Conservation (phyloP, 2,329 filamentous ascomycete genomes). For the Pseudogymnoascus sp. region DNA sequence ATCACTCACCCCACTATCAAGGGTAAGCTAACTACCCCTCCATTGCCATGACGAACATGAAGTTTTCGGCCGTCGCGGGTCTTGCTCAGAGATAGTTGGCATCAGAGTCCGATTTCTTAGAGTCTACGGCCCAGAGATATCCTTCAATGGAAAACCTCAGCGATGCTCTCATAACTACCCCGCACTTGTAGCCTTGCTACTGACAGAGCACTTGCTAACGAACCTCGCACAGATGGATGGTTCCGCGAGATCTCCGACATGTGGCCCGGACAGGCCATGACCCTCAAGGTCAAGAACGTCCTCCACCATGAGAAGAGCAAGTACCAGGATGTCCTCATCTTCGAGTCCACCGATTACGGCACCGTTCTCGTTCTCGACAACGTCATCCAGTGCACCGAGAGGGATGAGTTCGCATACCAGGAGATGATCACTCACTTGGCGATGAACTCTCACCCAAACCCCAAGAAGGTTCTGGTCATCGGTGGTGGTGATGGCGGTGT, state of each 20-base stretch:
- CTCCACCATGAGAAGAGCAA: constrained; percentile 98
- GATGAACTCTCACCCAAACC: constrained; percentile 97
- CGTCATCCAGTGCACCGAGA: constrained; percentile 97
- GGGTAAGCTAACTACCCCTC: constrained; percentile 38
- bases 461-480: constrained; percentile 97
- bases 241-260: constrained; percentile 98
- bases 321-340: constrained; percentile 98
- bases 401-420: constrained; percentile 98
- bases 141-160: background rate
- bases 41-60: constrained; percentile 9
- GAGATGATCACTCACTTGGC: constrained; percentile 99
- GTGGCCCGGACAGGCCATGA: constrained; percentile 99
- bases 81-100: background rate
- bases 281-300: constrained; percentile 93
- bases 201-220: constrained; percentile 14
- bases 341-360: constrained; percentile 95
- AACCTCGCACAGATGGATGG: constrained; percentile 75
- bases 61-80: background rate
- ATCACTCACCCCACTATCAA: constrained; percentile 52
- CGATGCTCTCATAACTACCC: background rate
- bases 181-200: constrained; percentile 8
- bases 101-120: background rate
- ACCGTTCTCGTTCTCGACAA: constrained; percentile 96
- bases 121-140: background rate
- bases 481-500: constrained; percentile 96